Evolutionary conservation across 2,329 filamentous ascomycete species (phyloP).

Genomic region (Botryotinia convoluta): DNA sequence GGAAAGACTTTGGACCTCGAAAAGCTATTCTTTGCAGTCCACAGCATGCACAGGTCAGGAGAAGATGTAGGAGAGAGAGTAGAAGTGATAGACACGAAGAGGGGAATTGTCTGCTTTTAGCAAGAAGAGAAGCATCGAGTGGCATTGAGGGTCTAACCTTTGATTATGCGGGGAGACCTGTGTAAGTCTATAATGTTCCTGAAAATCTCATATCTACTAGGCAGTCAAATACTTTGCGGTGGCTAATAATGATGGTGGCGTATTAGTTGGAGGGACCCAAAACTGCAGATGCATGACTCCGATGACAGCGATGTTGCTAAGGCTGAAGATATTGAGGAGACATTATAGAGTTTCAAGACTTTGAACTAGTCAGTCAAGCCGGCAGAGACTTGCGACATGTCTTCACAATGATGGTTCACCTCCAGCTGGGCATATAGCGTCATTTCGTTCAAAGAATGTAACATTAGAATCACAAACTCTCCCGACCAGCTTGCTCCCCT

Average conservation of each 20-base stretch:
- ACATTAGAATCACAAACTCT: too few relatives aligned
- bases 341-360: background rate
- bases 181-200: background rate
- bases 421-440: background rate
- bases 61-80: background rate
- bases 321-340: background rate
- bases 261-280: constrained; percentile 12
- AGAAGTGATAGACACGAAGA: too few relatives aligned
- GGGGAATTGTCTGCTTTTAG: background rate
- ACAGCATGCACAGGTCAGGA: background rate
- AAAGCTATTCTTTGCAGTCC: background rate
- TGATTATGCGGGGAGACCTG: constrained; percentile 13
- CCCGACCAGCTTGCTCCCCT: too few relatives aligned
- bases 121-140: background rate
- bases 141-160: constrained; percentile 4
- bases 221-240: background rate
- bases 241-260: background rate
- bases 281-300: background rate
- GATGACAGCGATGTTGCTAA: background rate
- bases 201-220: background rate
- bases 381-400: background rate
- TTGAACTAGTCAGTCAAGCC: background rate
- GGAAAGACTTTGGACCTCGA: background rate
- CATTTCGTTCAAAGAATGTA: too few relatives aligned
- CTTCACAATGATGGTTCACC: too few relatives aligned